Base-by-base conservation (phyloP, 106 monocot genomes). In the Apostasia ramifera region DNA sequence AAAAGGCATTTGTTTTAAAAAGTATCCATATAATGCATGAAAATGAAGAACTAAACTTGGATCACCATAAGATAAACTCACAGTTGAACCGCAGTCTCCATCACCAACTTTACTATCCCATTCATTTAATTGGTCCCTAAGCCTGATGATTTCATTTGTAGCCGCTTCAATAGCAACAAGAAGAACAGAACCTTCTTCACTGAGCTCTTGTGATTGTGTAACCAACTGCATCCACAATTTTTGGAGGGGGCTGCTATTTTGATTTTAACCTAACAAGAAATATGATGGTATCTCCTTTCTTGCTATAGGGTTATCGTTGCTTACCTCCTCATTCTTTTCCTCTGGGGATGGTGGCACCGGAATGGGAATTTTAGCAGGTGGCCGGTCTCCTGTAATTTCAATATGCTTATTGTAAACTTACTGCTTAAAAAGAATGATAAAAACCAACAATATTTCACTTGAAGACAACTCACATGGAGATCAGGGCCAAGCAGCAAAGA, bases 41-140 rank as follows among this genome's bases (percentile, higher is more conserved):
- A 47, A 8, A 64, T 26, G 26, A 26, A 26, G 26, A 26, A 26
- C 26, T 26, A 26, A 26, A 26, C 26, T 26, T 26, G 26, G 26
- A 26, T 26, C 26, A 26, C 26, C 47, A 64, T 15, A 47, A 64
- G 70, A 44, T 66, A 4, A 63, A 87, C 92, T 82, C 77, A 95
- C 95, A 48, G 95, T 95, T 59, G 89, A 82, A 57, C 95, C 95
- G 71, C 95, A 95, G 63, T 95, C 95, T 71, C 92, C 95, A 81
- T 95, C 91, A 49, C 95, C 95, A 69, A 86, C 92, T 95, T 95
- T 95, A 68, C 81, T 66, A 71, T 95, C 95, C 95, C 92, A 95
- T 47, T 92, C 89, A 52, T 95, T 95, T 59, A 95, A 68, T 39
- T 63, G 70, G 12, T 95, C 86, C 76, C 70, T 89, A 4, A 89